Conservation (phyloP, 1,139 yeast genomes). For the Pichia sp. region DNA sequence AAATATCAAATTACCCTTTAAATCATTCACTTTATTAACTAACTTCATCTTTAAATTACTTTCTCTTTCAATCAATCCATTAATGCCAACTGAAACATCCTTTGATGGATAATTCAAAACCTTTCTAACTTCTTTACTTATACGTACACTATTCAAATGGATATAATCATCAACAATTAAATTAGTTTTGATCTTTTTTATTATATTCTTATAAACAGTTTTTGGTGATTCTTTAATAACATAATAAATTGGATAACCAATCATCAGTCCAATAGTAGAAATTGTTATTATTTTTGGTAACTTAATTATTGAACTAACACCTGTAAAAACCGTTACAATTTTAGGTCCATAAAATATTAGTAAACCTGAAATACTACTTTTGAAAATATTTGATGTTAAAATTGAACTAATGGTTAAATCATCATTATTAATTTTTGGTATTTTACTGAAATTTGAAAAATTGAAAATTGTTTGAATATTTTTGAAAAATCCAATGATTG, state of each 20-base stretch:
- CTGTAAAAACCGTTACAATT: constrained; percentile 22
- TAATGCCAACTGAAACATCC: constrained; percentile 75
- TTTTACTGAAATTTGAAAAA: constrained; percentile 1
- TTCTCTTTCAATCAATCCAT: constrained; percentile 59
- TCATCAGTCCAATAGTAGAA: constrained; percentile 49
- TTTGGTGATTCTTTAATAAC: constrained; percentile 76
- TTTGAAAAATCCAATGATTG: constrained; percentile 23
- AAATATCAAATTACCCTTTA: constrained; percentile 54
- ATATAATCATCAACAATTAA: constrained; percentile 66
- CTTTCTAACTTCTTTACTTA: constrained; percentile 74
- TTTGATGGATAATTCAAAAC: constrained; percentile 78
- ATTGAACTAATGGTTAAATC: constrained; percentile 7
- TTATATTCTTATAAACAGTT: constrained; percentile 80
- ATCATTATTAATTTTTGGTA: constrained; percentile 5
- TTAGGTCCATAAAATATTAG: constrained; percentile 24
- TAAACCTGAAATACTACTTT: constrained; percentile 24
- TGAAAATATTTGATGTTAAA: constrained; percentile 19
- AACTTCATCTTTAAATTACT: constrained; percentile 53
- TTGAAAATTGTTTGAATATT: constrained; percentile 8
- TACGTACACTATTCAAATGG: constrained; percentile 68
- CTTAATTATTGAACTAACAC: constrained; percentile 22
- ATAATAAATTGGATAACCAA: constrained; percentile 51
- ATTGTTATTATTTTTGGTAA: constrained; percentile 30
- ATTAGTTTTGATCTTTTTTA: constrained; percentile 60
- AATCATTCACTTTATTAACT: constrained; percentile 48